These are phyloP conservation scores for Hymenoscyphus linearis DNA, from an alignment of 2,329 filamentous ascomycete genomes.

Conservation along the genomic window DNA sequence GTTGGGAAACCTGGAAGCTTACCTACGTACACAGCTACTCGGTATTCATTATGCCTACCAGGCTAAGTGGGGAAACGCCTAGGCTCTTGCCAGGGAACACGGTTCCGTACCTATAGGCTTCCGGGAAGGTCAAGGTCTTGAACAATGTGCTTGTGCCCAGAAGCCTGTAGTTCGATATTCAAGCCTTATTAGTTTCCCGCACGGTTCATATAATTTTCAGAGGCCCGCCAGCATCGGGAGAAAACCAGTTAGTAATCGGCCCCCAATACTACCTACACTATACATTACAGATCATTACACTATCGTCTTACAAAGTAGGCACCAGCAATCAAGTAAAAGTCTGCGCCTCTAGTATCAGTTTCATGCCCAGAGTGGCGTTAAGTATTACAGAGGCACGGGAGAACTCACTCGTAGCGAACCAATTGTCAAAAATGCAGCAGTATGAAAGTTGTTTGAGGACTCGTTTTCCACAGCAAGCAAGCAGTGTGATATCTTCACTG, in stretches of 20 bases:
- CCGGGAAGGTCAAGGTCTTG: background rate
- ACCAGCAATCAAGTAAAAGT: background rate
- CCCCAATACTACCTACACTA: background rate
- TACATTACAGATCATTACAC: background rate
- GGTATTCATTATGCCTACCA: no score
- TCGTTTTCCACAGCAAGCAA: background rate
- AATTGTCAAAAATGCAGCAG: background rate
- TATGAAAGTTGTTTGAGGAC: background rate
- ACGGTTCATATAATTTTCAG: background rate
- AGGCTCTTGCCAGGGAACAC: no score
- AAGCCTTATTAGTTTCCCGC: background rate
- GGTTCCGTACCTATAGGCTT: background rate
- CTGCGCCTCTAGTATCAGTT: background rate
- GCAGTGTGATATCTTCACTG: background rate
- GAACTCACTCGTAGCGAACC: background rate
- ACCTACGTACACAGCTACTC: no score
- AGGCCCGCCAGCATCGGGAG: background rate
- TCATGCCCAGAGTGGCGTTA: background rate
- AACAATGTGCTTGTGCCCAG: background rate
- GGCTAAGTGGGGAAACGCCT: no score
- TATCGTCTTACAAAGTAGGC: background rate
- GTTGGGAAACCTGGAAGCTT: background rate
- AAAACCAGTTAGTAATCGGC: background rate
- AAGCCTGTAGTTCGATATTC: background rate
- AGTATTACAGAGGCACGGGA: background rate